These are phyloP conservation scores for Morella rubra DNA, from an alignment of 306 rosid species.

Conservation along the genomic window DNA sequence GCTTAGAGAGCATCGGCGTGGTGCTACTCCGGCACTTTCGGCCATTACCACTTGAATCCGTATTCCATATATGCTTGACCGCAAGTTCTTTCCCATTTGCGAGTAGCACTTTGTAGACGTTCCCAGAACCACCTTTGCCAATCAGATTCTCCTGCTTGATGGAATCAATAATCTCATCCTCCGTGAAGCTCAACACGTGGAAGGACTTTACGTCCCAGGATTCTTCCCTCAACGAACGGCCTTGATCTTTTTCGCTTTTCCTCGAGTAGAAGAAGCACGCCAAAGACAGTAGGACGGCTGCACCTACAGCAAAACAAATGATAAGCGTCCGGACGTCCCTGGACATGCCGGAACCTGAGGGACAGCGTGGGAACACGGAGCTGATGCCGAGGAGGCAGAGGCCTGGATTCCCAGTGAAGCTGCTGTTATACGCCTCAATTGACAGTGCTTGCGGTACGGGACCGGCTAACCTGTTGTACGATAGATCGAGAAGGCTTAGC, in stretches of 20 bases:
- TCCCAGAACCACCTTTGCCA: constrained; percentile 91
- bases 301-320: constrained; percentile 46
- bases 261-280: constrained; percentile 34
- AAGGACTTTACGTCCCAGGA: constrained; percentile 87
- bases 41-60: constrained; percentile 18
- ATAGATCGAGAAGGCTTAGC: constrained; percentile 71
- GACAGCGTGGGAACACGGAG: constrained; percentile 47
- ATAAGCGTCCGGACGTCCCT: constrained; percentile 44
- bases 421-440: constrained; percentile 70
- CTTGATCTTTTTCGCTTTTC: constrained; percentile 41
- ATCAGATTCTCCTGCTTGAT: constrained; percentile 77
- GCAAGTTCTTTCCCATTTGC: constrained; percentile 76
- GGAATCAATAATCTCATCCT: constrained; percentile 85
- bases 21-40: constrained; percentile 39
- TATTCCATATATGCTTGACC: constrained; percentile 90
- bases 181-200: constrained; percentile 75
- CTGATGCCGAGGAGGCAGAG: constrained; percentile 52
- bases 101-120: constrained; percentile 67
- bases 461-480: constrained; percentile 60
- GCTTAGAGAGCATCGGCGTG: constrained; percentile 54
- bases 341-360: constrained; percentile 40
- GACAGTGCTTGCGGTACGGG: constrained; percentile 54
- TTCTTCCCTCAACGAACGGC: constrained; percentile 69
- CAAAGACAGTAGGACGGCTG: constrained; percentile 30
- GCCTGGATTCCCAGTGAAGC: constrained; percentile 67